Conservation (phyloP, 352 stramenopile species). For the Bremia lactucae region DNA sequence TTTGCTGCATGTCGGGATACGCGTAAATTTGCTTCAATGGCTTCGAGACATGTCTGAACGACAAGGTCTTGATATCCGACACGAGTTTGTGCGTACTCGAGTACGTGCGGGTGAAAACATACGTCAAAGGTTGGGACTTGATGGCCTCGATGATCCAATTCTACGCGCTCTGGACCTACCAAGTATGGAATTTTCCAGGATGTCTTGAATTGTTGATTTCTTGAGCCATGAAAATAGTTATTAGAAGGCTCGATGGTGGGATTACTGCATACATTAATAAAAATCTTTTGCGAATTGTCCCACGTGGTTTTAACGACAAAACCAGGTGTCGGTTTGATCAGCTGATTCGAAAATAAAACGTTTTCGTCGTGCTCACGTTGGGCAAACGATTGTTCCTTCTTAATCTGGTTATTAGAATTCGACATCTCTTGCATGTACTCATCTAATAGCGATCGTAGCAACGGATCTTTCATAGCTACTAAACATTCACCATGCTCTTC, state of each 20-base stretch:
- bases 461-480: constrained; percentile 82
- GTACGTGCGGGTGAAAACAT: constrained; percentile 85
- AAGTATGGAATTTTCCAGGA: constrained; percentile 89
- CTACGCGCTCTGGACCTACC: constrained; percentile 82
- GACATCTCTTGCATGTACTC: constrained; percentile 93
- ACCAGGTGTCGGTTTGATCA: constrained; percentile 73
- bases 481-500: constrained; percentile 80
- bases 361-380: constrained; percentile 86
- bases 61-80: constrained; percentile 80
- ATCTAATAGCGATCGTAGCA: constrained; percentile 87
- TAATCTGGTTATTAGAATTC: constrained; percentile 77
- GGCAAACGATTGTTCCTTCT: constrained; percentile 86
- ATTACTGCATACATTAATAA: constrained; percentile 89
- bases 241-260: constrained; percentile 76
- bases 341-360: constrained; percentile 73
- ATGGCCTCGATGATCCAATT: constrained; percentile 75
- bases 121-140: constrained; percentile 82
- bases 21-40: constrained; percentile 51
- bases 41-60: constrained; percentile 79
- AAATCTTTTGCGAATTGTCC: constrained; percentile 57
- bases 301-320: constrained; percentile 90
- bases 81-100: constrained; percentile 49
- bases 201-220: constrained; percentile 26
- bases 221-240: constrained; percentile 26
- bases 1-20: constrained; percentile 19